Evolutionary conservation across 2,329 filamentous ascomycete genomes (phyloP), one percentile per base, ranked within the genome.

Genomic region (Ascocoryne sarcoides): DNA sequence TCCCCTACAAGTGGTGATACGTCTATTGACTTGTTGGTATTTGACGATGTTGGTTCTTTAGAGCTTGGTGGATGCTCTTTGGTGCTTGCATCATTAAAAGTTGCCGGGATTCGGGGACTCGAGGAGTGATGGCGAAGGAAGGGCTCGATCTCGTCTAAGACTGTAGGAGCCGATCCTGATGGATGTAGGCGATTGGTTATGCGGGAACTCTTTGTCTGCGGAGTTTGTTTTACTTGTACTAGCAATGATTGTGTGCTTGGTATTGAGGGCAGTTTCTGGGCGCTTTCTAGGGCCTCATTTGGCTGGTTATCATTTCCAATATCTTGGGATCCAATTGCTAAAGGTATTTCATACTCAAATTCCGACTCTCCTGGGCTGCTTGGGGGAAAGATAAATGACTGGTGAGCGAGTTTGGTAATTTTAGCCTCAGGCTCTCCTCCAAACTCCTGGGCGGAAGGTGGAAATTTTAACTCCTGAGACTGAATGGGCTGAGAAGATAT

Each of bases 211-310:
- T 39, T 36, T 15, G 36, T n/a, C 19, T 44, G 39, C 10, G 53
- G 53, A 1, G 54, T 57, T 31, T 46, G 44, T 37, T 57, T 40
- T 7, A 59, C 55, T 39, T 56, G 53, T 17, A 58, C 40, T 5
- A 43, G 33, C 10, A 18, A 20, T 12, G 35, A 23, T 17, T 39
- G 39, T 4, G 31, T 29, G 4, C 37, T 17, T 23, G 44, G 37
- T 31, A 44, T 53, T 20, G 49, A 52, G 7, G 50, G 49, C 19
- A 35, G 14, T 16, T 39, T 36, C 17, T 50, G 47, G 8, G 43
- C 48, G 2, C 38, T 28, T 7, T 32, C 18, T 15, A 33, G 23
- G 16, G 17, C 10, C 21, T 43, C 32, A 4, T 21, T 14, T 16
- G 10, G 15, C 19, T 36, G 37, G 4, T 14, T n/a, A 28, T 46